phyloP scores from a whole-genome alignment of 177 flowering plant genomes.

The Vitis hybrid region DNA sequence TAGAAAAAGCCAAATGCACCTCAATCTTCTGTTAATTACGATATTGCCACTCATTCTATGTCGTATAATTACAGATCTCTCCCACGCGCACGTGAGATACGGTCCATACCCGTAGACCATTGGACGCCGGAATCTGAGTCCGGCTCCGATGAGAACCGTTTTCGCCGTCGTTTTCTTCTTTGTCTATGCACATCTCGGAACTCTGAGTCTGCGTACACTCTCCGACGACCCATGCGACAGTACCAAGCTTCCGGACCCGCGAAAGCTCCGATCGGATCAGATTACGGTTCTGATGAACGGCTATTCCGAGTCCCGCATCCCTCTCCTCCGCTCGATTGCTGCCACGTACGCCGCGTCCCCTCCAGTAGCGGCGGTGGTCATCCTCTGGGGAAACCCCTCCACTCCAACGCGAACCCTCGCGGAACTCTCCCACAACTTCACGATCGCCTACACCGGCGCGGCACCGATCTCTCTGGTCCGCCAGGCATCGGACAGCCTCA shows the following conservation, averaged over 20 bases:
- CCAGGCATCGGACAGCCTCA: constrained; percentile 54
- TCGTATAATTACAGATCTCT: too few relatives aligned
- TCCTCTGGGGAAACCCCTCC: constrained; percentile 86
- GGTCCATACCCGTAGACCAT: too few relatives aligned
- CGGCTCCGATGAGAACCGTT: too few relatives aligned
- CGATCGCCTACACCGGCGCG: constrained; percentile 29
- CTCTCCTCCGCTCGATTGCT: constrained; percentile 67
- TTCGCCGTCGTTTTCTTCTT: too few relatives aligned
- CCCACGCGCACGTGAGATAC: too few relatives aligned
- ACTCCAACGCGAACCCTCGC: constrained; percentile 52
- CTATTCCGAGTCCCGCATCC: constrained; percentile 71
- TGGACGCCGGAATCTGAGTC: too few relatives aligned
- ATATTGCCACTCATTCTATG: constrained; percentile 8
- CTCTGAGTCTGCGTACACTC: not conserved
- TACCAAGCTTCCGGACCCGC: constrained; percentile 22
- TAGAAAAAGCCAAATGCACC: not conserved
- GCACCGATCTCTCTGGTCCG: constrained; percentile 54
- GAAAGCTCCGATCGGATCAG: constrained; percentile 52
- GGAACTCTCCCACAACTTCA: constrained; percentile 42
- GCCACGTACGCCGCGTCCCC: constrained; percentile 61
- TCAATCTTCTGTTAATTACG: not conserved
- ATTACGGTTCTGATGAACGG: constrained; percentile 86
- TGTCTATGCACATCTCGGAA: too few relatives aligned
- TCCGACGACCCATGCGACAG: constrained; percentile 29
- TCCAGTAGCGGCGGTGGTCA: constrained; percentile 52